Conservation (phyloP, 2,329 filamentous ascomycete species). For the Fusarium tupiense region DNA sequence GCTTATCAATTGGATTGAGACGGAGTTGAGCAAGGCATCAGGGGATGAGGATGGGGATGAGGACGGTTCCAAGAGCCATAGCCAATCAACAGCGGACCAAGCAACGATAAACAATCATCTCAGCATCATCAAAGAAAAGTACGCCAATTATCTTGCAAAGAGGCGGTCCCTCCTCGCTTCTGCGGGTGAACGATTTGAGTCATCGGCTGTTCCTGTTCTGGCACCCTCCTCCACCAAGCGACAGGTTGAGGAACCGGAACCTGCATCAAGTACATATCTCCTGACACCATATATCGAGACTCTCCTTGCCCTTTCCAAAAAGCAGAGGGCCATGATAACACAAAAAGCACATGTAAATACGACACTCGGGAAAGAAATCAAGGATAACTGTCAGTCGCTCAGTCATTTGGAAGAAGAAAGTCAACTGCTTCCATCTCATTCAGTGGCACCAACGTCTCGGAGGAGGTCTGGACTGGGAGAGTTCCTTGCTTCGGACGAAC, state of each 20-base stretch:
- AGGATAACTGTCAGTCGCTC: conserved; percentile 60
- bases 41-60: conserved; percentile 47
- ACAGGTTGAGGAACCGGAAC: conserved; percentile 24
- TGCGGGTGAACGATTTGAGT: conserved; percentile 47
- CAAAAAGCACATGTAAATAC: conserved; percentile 67
- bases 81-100: conserved; percentile 35
- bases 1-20: conserved; percentile 73
- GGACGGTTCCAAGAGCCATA: conserved; percentile 37
- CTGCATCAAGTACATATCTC: conserved; percentile 52
- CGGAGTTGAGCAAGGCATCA: conserved; percentile 65
- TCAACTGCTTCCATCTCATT: conserved; percentile 65
- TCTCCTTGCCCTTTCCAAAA: conserved; percentile 62
- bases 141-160: conserved; percentile 61
- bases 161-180: conserved; percentile 60
- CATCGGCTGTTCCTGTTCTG: conserved; percentile 39
- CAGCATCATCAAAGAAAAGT: conserved; percentile 62
- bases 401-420: conserved; percentile 69
- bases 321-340: conserved; percentile 66
- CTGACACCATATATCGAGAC: conserved; percentile 66
- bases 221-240: conserved; percentile 14
- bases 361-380: conserved; percentile 60
- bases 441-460: conserved; percentile 51
- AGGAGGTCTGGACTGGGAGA: conserved; percentile 56
- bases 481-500: conserved; percentile 52
- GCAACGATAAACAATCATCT: conserved; percentile 52